These are phyloP conservation scores for Aspergillus ustus DNA, from an alignment of 2,329 filamentous ascomycete genomes.

Conservation along the genomic window DNA sequence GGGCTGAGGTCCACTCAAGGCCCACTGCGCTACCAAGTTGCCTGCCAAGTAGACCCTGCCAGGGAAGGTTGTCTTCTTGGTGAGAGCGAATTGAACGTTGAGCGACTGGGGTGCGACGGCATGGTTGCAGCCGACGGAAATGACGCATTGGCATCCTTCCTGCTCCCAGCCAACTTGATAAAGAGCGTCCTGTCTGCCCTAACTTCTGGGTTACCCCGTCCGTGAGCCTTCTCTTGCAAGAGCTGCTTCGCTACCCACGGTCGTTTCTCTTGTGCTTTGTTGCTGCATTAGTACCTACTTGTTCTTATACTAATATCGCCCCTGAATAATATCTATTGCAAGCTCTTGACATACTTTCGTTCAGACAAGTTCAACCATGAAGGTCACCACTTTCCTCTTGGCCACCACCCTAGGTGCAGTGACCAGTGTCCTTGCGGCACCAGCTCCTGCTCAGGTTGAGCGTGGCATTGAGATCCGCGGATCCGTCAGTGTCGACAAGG, in stretches of 20 bases:
- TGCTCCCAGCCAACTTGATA: conserved; percentile 10
- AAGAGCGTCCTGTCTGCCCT: conserved; percentile 8
- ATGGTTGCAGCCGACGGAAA: conserved; percentile 5
- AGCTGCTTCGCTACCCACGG: conserved; percentile 14
- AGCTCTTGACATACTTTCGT: conserved; percentile 14
- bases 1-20: conserved; percentile 9
- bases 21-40: conserved; percentile 10
- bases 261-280: conserved; percentile 16
- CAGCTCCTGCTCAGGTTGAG: conserved; percentile 8
- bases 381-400: conserved; percentile 12
- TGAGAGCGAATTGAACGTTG: conserved; percentile 12
- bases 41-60: conserved; percentile 16
- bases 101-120: conserved; percentile 2
- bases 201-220: not conserved
- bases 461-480: not conserved
- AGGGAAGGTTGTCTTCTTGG: conserved; percentile 6
- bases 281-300: not conserved
- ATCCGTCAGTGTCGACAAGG: not conserved
- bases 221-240: conserved; percentile 4
- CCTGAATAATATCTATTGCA: not conserved
- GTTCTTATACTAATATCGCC: not conserved
- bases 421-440: conserved; percentile 16
- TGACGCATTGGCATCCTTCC: conserved; percentile 9
- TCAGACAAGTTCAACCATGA: conserved; percentile 13
- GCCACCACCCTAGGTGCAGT: conserved; percentile 15